phyloP scores from a whole-genome alignment of 108 stramenopile genomes.

The Seminavis robusta region DNA sequence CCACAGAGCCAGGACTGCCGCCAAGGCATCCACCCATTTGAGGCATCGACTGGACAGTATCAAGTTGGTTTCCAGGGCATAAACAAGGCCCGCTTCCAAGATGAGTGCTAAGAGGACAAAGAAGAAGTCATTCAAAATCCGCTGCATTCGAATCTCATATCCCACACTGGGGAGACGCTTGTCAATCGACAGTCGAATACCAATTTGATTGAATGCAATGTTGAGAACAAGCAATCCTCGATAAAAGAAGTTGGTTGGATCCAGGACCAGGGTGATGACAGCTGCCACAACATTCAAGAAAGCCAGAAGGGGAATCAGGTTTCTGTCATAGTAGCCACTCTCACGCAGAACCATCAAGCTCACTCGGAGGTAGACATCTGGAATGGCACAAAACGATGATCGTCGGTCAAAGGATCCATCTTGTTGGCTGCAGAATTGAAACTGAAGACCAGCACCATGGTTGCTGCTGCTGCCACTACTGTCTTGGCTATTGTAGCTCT shows the following conservation, averaged over 20 bases:
- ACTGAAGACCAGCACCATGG: conserved; percentile 6
- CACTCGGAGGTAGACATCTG: conserved; percentile 35
- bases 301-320: conserved; percentile 51
- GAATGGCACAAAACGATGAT: neutral
- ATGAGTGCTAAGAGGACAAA: conserved; percentile 18
- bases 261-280: conserved; percentile 19
- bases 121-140: conserved; percentile 48
- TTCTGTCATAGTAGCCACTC: conserved; percentile 48
- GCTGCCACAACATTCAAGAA: conserved; percentile 42
- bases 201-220: conserved; percentile 52
- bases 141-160: conserved; percentile 56
- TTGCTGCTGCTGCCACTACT: conserved; percentile 17
- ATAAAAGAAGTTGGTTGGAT: conserved; percentile 34
- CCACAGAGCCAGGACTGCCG: conserved; percentile 5
- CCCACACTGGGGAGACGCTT: conserved; percentile 39
- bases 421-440: conserved; percentile 8
- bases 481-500: conserved; percentile 8
- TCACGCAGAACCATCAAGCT: conserved; percentile 36
- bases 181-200: conserved; percentile 49
- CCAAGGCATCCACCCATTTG: conserved; percentile 9
- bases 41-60: no score
- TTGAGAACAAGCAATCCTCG: conserved; percentile 33
- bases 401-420: neutral
- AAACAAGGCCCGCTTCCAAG: conserved; percentile 14
- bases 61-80: conserved; percentile 1